These are phyloP conservation scores for Litsea cubeba DNA, from an alignment of 164 flowering plant species.

Conservation along the genomic window DNA sequence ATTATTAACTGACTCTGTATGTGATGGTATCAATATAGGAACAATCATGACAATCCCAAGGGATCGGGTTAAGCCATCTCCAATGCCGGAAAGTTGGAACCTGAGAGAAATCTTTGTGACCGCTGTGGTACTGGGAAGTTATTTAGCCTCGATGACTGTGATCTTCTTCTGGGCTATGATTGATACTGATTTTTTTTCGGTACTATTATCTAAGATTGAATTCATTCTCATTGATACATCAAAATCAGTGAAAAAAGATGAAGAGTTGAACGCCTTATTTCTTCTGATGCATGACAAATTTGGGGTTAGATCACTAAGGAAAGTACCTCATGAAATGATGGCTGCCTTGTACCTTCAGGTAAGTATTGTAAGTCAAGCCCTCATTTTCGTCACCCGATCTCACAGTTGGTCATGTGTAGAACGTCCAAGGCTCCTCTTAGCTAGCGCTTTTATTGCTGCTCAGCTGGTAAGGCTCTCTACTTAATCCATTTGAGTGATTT, in stretches of 20 bases:
- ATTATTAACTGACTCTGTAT: too few species aligned
- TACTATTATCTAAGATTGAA: too few species aligned
- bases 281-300: slow-evolving; percentile 52
- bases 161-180: too few species aligned
- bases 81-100: too few species aligned
- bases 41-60: too few species aligned
- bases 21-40: too few species aligned
- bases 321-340: slow-evolving; percentile 55
- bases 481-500: not conserved
- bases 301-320: slow-evolving; percentile 39
- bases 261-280: too few species aligned
- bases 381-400: slow-evolving; percentile 88
- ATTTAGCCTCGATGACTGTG: too few species aligned
- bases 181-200: slow-evolving; percentile 67
- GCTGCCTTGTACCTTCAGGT: slow-evolving; percentile 91
- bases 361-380: slow-evolving; percentile 90
- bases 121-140: too few species aligned
- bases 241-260: not conserved
- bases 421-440: slow-evolving; percentile 76
- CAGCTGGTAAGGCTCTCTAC: slow-evolving; percentile 58
- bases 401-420: slow-evolving; percentile 87
- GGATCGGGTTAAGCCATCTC: too few species aligned
- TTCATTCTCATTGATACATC: not conserved
- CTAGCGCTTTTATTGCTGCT: slow-evolving; percentile 57
- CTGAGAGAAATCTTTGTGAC: too few species aligned